Evolutionary conservation across 164 flowering plant species (phyloP).

Genomic region (Macadamia tetraphylla): DNA sequence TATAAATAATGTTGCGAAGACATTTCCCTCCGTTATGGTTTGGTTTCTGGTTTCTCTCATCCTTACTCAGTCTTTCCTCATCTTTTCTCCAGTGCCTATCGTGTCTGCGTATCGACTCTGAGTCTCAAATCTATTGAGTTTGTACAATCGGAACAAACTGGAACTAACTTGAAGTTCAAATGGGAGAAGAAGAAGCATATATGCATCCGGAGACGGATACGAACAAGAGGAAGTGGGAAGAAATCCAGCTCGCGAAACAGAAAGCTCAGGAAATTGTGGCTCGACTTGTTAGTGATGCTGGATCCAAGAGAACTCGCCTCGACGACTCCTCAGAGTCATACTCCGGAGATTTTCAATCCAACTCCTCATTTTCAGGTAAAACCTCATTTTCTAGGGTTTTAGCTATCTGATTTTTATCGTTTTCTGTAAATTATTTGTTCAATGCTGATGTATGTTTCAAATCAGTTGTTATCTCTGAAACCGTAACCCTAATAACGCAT

Average conservation of each 20-base stretch:
- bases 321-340: slow-evolving; percentile 7
- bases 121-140: too few species aligned
- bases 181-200: slow-evolving; percentile 18
- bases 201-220: slow-evolving; percentile 12
- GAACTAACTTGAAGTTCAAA: not conserved
- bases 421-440: not conserved
- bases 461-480: not conserved
- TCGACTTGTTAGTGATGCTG: slow-evolving; percentile 29
- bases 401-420: not conserved
- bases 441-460: not conserved
- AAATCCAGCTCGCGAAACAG: slow-evolving; percentile 30
- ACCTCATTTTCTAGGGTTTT: not conserved
- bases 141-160: too few species aligned
- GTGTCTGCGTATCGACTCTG: too few species aligned
- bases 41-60: too few species aligned
- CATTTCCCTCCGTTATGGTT: too few species aligned
- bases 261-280: slow-evolving; percentile 37
- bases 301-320: slow-evolving; percentile 33
- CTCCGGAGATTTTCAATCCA: slow-evolving; percentile 1
- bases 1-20: too few species aligned
- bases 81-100: too few species aligned
- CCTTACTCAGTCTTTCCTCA: too few species aligned
- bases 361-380: not conserved
- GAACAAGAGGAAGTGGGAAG: slow-evolving; percentile 27
- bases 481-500: not conserved